These are phyloP conservation scores for Auricularia cornea DNA, from an alignment of 768 basidiomycete genomes.

Conservation along the genomic window DNA sequence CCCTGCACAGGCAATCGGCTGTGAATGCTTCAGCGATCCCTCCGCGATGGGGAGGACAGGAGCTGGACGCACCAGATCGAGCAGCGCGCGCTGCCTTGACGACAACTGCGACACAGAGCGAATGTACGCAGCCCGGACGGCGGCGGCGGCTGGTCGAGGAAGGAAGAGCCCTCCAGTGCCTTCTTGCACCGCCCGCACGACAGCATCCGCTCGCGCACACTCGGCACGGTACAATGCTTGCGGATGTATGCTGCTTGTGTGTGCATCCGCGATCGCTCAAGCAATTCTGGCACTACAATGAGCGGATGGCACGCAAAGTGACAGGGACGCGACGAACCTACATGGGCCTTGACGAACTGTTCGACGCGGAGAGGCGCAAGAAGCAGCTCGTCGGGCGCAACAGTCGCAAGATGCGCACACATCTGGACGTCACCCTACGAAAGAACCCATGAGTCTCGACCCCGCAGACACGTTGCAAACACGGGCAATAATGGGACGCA, in stretches of 20 bases:
- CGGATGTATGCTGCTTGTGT: conserved; percentile 68
- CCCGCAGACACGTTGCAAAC: no score
- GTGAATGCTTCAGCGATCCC: no score
- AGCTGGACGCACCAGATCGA: conserved; percentile 8
- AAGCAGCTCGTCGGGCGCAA: conserved; percentile 51
- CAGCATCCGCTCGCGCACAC: conserved; percentile 40
- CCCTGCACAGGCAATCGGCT: conserved; percentile 72
- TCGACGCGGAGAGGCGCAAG: conserved; percentile 36
- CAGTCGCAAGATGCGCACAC: conserved; percentile 61
- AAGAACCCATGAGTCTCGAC: background rate
- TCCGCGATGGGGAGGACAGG: background rate
- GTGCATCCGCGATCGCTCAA: conserved; percentile 54
- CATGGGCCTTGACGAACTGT: conserved; percentile 61
- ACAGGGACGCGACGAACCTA: conserved; percentile 40
- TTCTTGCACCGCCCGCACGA: conserved; percentile 3
- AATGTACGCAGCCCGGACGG: background rate
- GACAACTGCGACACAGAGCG: background rate
- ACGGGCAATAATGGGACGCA: conserved; percentile 19
- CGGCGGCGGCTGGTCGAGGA: background rate
- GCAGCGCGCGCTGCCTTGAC: background rate
- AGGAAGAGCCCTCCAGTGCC: background rate
- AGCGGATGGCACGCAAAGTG: no score
- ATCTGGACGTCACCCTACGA: conserved; percentile 70
- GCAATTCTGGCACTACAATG: conserved; percentile 43
- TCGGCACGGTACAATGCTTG: conserved; percentile 47